Conservation (phyloP, 768 basidiomycete genomes). For the Naematelia encephala region DNA sequence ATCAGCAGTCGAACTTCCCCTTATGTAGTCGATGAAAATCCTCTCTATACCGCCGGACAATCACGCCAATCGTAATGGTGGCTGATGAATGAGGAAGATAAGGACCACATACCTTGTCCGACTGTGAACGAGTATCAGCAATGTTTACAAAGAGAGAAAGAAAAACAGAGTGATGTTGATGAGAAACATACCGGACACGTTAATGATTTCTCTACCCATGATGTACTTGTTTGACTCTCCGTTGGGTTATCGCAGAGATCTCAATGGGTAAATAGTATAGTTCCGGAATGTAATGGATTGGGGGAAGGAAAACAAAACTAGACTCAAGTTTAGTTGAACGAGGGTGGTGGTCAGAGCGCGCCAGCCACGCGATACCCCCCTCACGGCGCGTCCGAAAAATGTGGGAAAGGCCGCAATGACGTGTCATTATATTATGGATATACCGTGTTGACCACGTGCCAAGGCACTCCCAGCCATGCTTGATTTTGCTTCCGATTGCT, state of each 20-base stretch:
- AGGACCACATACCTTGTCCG: constrained; percentile 27
- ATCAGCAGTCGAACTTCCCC: not conserved
- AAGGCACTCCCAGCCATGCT: too few species aligned
- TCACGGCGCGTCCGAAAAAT: not conserved
- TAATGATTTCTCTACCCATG: constrained; percentile 48
- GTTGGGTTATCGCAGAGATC: too few species aligned
- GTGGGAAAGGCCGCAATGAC: too few species aligned
- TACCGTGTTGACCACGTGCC: too few species aligned
- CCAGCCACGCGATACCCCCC: not conserved
- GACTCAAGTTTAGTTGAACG: not conserved
- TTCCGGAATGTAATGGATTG: not conserved
- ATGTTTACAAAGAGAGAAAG: not conserved
- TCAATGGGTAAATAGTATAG: too few species aligned
- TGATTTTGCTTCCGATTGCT: not conserved
- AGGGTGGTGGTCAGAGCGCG: not conserved
- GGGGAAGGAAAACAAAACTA: not conserved
- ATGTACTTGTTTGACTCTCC: too few species aligned
- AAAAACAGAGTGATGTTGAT: too few species aligned
- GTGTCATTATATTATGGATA: too few species aligned
- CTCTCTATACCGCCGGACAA: too few species aligned
- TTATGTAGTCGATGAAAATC: too few species aligned
- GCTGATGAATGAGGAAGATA: too few species aligned
- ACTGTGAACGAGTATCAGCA: constrained; percentile 14
- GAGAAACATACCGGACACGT: constrained; percentile 34
- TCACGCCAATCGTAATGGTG: too few species aligned